These are phyloP conservation scores for Kazachstania taianensis DNA, from an alignment of 805 yeast genomes.

Conservation along the genomic window DNA sequence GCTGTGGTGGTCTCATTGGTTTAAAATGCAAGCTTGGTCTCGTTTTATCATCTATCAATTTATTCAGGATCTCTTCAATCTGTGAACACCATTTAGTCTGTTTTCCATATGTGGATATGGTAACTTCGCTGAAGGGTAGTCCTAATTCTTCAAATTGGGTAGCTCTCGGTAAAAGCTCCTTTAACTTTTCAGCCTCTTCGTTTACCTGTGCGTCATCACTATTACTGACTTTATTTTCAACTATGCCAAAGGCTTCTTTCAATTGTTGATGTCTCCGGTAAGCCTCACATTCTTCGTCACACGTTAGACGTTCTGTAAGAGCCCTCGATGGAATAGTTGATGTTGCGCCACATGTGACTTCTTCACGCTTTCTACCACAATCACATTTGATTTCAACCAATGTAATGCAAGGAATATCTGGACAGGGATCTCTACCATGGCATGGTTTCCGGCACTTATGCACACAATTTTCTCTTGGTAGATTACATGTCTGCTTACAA, in stretches of 20 bases:
- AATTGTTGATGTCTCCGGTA: constrained; percentile 50
- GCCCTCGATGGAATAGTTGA: constrained; percentile 22
- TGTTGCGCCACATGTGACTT: constrained; percentile 51
- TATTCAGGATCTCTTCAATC: constrained; percentile 44
- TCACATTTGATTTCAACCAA: constrained; percentile 43
- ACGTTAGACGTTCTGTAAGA: constrained; percentile 36
- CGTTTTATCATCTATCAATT: constrained; percentile 36
- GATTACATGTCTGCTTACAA: constrained; percentile 54
- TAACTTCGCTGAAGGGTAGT: constrained; percentile 36
- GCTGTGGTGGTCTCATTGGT: constrained; percentile 61
- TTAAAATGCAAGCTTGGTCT: constrained; percentile 48
- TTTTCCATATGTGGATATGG: constrained; percentile 37
- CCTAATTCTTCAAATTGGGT: constrained; percentile 20
- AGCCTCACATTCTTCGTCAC: constrained; percentile 63
- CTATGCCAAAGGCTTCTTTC: constrained; percentile 48
- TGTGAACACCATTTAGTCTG: constrained; percentile 62
- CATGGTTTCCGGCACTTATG: constrained; percentile 59
- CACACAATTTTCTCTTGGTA: constrained; percentile 45
- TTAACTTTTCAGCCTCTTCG: constrained; percentile 10
- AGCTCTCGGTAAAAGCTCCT: constrained; percentile 18
- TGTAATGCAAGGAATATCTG: constrained; percentile 45
- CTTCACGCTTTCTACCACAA: constrained; percentile 49
- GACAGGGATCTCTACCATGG: constrained; percentile 48
- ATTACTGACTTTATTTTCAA: constrained; percentile 1
- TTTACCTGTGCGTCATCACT: constrained; percentile 3